These are phyloP conservation scores for Candida patagonica DNA, from an alignment of 805 yeast species.

Conservation along the genomic window DNA sequence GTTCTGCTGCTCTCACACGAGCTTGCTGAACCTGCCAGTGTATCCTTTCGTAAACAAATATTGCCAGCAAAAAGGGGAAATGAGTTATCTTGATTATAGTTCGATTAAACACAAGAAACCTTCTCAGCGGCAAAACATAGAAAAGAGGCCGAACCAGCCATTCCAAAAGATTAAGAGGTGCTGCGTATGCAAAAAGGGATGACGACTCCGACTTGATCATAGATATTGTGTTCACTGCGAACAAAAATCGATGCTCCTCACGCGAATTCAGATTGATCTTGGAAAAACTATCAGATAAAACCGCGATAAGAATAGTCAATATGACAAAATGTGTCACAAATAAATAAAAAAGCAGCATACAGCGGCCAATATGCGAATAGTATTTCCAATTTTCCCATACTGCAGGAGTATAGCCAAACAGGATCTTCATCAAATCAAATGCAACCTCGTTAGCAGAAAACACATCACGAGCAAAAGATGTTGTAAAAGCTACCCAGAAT, in stretches of 20 bases:
- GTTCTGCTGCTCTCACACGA: conserved; percentile 3
- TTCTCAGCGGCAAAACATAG: conserved; percentile 24
- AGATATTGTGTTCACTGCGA: conserved; percentile 30
- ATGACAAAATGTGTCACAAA: conserved; percentile 47
- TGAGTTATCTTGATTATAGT: conserved; percentile 30
- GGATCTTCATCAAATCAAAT: conserved; percentile 41
- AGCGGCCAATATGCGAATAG: conserved; percentile 38
- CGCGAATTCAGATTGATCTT: conserved; percentile 27
- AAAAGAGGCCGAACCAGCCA: conserved; percentile 26
- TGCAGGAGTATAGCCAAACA: conserved; percentile 52
- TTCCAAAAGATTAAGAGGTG: conserved; percentile 30
- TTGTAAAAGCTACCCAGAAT: conserved; percentile 45
- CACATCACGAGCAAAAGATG: conserved; percentile 36
- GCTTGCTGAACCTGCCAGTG: conserved; percentile 11
- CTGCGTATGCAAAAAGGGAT: conserved; percentile 28
- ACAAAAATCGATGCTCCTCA: conserved; percentile 31
- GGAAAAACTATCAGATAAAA: conserved; percentile 33
- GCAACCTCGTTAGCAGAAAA: conserved; percentile 37
- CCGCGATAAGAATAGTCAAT: conserved; percentile 47
- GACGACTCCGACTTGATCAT: conserved; percentile 31
- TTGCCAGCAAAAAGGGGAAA: conserved; percentile 27
- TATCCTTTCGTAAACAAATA: conserved; percentile 27
- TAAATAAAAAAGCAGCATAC: conserved; percentile 41
- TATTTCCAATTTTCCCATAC: conserved; percentile 49
- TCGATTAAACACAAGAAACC: conserved; percentile 27